These are phyloP conservation scores for Talaromyces sp. DNA, from an alignment of 2,329 filamentous ascomycete genomes.

Conservation along the genomic window DNA sequence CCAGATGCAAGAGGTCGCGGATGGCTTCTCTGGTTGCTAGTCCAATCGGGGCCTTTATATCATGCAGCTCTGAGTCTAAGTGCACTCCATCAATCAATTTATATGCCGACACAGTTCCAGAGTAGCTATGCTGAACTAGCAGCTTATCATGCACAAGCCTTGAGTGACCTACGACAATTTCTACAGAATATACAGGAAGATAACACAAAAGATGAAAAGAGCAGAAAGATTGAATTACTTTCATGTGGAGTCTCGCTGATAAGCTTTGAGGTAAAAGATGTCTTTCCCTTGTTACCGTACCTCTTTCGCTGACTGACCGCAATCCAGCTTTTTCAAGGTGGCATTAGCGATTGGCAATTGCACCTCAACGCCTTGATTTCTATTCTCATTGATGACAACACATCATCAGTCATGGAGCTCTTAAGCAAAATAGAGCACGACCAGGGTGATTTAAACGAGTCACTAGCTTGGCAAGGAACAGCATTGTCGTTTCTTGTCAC, in stretches of 20 bases:
- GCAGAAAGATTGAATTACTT: constrained; percentile 20
- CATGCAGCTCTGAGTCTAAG: constrained; percentile 23
- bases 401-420: constrained; percentile 2
- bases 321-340: constrained; percentile 22
- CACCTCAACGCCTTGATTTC: constrained; percentile 23
- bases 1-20: constrained; percentile 18
- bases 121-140: constrained; percentile 20
- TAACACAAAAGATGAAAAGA: constrained; percentile 7
- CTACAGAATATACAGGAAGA: constrained; percentile 19
- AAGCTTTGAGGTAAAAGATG: constrained; percentile 21
- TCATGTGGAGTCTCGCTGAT: constrained; percentile 24
- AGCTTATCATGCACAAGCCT: constrained; percentile 21
- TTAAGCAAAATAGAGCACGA: background rate
- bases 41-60: constrained; percentile 21
- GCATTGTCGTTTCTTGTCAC: constrained; percentile 21
- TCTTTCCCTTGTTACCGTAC: background rate
- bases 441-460: background rate
- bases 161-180: constrained; percentile 21
- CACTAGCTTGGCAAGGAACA: constrained; percentile 12
- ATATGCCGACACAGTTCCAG: constrained; percentile 8
- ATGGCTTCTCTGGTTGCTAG: constrained; percentile 22
- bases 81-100: constrained; percentile 21
- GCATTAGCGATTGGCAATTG: constrained; percentile 23
- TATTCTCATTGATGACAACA: constrained; percentile 10
- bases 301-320: background rate